Evolutionary conservation across 2,329 filamentous ascomycete genomes (phyloP).

Genomic region (Colletotrichum spinosum): DNA sequence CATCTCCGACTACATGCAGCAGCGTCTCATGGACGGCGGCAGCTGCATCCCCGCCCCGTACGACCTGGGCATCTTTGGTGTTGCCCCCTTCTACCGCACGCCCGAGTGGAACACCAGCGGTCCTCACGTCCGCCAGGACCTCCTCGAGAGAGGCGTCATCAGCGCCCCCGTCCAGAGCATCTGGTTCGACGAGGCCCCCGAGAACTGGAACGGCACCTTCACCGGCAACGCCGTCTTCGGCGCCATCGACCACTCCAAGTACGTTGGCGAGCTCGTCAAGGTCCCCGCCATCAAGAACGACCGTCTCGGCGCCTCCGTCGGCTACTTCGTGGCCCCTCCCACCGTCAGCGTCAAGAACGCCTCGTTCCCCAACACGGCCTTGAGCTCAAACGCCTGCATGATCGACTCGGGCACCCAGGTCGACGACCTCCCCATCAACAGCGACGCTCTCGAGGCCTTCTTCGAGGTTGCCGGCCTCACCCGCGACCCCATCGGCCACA

Average conservation of each 20-base stretch:
- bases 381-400: slow-evolving; percentile 2
- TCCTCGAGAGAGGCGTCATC: slow-evolving; percentile 24
- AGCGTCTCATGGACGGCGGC: slow-evolving; percentile 16
- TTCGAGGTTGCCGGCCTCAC: slow-evolving; percentile 6
- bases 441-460: background rate
- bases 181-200: slow-evolving; percentile 31
- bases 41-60: slow-evolving; percentile 21
- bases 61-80: slow-evolving; percentile 27
- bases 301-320: slow-evolving; percentile 19
- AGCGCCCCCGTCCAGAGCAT: slow-evolving; percentile 33
- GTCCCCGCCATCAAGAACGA: slow-evolving; percentile 22
- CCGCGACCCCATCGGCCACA: slow-evolving; percentile 11
- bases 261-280: slow-evolving; percentile 19
- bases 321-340: slow-evolving; percentile 25
- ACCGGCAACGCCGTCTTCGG: slow-evolving; percentile 30
- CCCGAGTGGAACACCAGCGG: slow-evolving; percentile 30
- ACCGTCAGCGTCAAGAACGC: slow-evolving; percentile 25
- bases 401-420: slow-evolving; percentile 27
- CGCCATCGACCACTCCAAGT: slow-evolving; percentile 27
- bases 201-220: slow-evolving; percentile 25
- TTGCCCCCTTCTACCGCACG: slow-evolving; percentile 27
- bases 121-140: slow-evolving; percentile 27
- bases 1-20: slow-evolving; percentile 28
- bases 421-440: slow-evolving; percentile 20
- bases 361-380: slow-evolving; percentile 12